These are phyloP conservation scores for Diplocarpon mali DNA, from an alignment of 2,329 filamentous ascomycete species.

Conservation along the genomic window DNA sequence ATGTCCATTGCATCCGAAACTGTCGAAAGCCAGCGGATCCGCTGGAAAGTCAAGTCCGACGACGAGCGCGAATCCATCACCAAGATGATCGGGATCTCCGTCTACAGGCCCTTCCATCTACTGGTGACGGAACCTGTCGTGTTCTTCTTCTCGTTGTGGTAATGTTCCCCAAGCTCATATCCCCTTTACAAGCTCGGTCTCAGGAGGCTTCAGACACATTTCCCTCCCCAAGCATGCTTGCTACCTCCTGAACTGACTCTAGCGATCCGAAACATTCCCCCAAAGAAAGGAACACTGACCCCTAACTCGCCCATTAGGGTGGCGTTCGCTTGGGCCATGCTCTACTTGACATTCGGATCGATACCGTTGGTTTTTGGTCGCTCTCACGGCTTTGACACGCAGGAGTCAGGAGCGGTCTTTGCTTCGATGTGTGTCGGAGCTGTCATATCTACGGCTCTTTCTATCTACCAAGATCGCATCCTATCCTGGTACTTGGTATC, in stretches of 20 bases:
- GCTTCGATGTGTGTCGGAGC: conserved; percentile 58
- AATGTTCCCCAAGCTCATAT: no score
- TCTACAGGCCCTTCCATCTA: conserved; percentile 68
- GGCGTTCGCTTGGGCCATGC: conserved; percentile 77
- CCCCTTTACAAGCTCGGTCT: no score
- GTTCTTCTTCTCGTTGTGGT: conserved; percentile 52
- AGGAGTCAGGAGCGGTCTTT: conserved; percentile 64
- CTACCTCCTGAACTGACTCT: no score
- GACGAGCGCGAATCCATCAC: conserved; percentile 59
- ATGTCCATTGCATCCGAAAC: conserved; percentile 26
- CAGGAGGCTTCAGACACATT: no score
- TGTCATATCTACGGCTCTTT: conserved; percentile 53
- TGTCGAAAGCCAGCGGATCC: conserved; percentile 42
- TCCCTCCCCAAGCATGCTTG: no score
- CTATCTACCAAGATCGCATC: conserved; percentile 62
- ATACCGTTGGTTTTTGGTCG: conserved; percentile 66
- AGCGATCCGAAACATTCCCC: no score
- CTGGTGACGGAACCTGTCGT: conserved; percentile 68
- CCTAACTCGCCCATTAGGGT: no score
- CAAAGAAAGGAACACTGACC: no score
- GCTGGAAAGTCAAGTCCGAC: conserved; percentile 72
- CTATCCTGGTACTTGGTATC: conserved; percentile 36
- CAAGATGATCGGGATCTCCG: conserved; percentile 61
- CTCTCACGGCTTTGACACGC: conserved; percentile 55
- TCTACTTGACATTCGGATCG: conserved; percentile 76